A percentile compares a stretch with the other conserved stretches of the same genome.
Conservation (phyloP, 1,284 basidiomycete species). For the Austropuccinia psidii region DNA sequence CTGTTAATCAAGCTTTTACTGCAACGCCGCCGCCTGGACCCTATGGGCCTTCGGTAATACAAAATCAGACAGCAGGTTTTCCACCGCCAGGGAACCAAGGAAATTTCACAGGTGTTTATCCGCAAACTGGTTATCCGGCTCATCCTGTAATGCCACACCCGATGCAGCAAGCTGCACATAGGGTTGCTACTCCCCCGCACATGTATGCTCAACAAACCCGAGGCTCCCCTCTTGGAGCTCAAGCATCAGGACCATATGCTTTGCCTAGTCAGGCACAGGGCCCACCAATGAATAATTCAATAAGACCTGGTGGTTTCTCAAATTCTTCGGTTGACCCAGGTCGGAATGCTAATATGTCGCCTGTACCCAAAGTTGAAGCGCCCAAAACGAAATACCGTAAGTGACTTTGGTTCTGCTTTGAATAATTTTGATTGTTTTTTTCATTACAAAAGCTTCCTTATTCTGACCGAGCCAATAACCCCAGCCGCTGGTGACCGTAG, state of each 20-base stretch:
- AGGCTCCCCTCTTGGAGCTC: slow-evolving; percentile 8
- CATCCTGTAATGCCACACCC: slow-evolving; percentile 41
- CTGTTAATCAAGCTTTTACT: background rate
- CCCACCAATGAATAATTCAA: slow-evolving; percentile 41
- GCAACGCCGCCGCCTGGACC: slow-evolving; percentile 3
- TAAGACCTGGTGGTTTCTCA: slow-evolving; percentile 47
- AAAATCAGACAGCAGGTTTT: slow-evolving; percentile 24
- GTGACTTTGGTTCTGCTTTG: slow-evolving; percentile 46
- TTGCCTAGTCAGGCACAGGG: slow-evolving; percentile 33
- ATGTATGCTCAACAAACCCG: slow-evolving; percentile 45
- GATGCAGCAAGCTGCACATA: slow-evolving; percentile 36
- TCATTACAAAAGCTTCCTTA: background rate
- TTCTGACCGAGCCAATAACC: background rate
- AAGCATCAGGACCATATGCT: background rate
- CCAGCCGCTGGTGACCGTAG: slow-evolving; percentile 78
- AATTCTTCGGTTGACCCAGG: slow-evolving; percentile 47
- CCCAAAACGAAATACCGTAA: slow-evolving; percentile 68
- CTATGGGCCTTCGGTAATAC: slow-evolving; percentile 27
- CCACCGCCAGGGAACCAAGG: slow-evolving; percentile 26
- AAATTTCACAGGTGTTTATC: slow-evolving; percentile 36
- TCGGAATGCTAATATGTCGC: slow-evolving; percentile 52
- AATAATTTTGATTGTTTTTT: background rate
- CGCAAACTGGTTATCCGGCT: slow-evolving; percentile 41
- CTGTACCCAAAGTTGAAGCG: slow-evolving; percentile 47
- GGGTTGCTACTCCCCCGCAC: slow-evolving; percentile 24